A percentile compares a stretch with the other conserved stretches of the same genome.
phyloP scores from a whole-genome alignment of 2,329 filamentous ascomycete species.

The Knufia fluminis region DNA sequence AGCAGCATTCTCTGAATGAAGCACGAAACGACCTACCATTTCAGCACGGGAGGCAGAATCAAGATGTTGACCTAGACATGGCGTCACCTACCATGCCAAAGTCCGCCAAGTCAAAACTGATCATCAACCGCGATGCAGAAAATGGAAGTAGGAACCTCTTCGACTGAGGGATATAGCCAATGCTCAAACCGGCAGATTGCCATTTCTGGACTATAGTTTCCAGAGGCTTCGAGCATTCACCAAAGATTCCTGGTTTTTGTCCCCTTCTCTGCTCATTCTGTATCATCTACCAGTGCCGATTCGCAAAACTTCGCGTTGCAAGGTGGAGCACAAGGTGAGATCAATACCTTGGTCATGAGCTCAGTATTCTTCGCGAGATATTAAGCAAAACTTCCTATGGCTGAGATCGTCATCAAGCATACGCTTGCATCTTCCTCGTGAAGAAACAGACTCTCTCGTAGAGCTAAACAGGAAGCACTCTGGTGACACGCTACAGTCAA shows the following conservation, averaged over 20 bases:
- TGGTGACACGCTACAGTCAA: background rate
- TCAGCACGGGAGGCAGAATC: background rate
- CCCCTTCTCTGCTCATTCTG: constrained; percentile 2
- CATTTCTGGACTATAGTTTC: too few species aligned
- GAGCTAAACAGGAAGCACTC: background rate
- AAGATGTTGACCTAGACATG: constrained; percentile 14
- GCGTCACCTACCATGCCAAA: constrained; percentile 14
- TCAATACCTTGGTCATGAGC: constrained; percentile 43
- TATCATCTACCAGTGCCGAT: constrained; percentile 13
- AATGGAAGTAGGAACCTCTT: background rate
- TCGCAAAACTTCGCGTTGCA: constrained; percentile 44
- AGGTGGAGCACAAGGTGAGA: constrained; percentile 47
- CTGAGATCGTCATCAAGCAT: constrained; percentile 1
- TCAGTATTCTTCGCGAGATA: constrained; percentile 47
- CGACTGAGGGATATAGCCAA: constrained; percentile 9
- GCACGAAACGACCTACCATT: constrained; percentile 12
- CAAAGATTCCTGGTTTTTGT: too few species aligned
- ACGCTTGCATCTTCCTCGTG: background rate
- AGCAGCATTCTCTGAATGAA: constrained; percentile 14
- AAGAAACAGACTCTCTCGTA: constrained; percentile 1
- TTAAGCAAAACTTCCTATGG: constrained; percentile 24
- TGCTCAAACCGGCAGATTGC: background rate
- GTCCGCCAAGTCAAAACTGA: constrained; percentile 9
- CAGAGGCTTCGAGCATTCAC: too few species aligned
- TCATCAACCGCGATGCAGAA: background rate